These are phyloP conservation scores for Trichoderma simmonsii DNA, from an alignment of 2,329 filamentous ascomycete species.

Conservation along the genomic window DNA sequence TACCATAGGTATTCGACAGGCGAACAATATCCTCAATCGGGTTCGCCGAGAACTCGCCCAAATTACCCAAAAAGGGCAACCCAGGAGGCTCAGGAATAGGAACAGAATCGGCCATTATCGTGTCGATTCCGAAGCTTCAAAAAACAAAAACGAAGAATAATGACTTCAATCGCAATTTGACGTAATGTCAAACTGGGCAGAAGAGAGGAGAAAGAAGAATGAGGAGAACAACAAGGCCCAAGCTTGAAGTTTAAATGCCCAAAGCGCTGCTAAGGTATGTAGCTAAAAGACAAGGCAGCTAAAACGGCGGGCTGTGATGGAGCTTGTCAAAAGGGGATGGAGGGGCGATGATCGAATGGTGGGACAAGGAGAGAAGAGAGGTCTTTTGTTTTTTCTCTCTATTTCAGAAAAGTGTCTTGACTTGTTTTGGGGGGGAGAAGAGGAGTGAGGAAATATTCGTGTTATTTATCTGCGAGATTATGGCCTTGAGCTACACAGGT, in stretches of 20 bases:
- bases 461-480: not conserved
- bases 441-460: not conserved
- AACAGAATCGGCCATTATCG: conserved; percentile 36
- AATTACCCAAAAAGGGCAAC: conserved; percentile 63
- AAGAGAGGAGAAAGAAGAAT: not conserved
- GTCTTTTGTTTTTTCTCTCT: not conserved
- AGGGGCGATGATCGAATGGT: not conserved
- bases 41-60: conserved; percentile 59
- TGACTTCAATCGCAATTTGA: not conserved
- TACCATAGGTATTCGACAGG: conserved; percentile 65
- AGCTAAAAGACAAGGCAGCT: not conserved
- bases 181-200: not conserved
- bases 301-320: not conserved
- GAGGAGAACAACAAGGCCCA: not conserved
- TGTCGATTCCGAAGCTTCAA: not conserved
- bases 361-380: not conserved
- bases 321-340: not conserved
- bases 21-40: conserved; percentile 53
- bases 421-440: not conserved
- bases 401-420: not conserved
- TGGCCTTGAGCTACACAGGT: not conserved
- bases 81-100: conserved; percentile 63
- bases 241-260: not conserved
- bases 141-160: not conserved
- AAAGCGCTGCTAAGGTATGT: not conserved